phyloP scores from a whole-genome alignment of 768 basidiomycete genomes.

The Panus rudis region DNA sequence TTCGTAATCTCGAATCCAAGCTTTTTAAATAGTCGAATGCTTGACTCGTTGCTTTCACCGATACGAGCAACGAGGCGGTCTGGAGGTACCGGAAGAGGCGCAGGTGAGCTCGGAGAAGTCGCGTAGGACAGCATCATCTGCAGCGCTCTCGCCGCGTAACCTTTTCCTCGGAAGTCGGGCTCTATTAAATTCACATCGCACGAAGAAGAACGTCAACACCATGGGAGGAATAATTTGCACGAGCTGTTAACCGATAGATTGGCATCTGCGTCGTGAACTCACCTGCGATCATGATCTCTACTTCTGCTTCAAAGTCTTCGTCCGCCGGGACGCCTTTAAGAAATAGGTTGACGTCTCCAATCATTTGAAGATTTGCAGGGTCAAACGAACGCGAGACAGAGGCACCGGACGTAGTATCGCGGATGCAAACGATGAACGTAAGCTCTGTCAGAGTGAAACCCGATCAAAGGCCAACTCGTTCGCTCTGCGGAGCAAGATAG shows the following conservation, averaged over 20 bases:
- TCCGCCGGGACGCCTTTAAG: slow-evolving; percentile 44
- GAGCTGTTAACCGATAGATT: background rate
- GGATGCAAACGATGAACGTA: slow-evolving; percentile 82
- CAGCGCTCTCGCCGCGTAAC: slow-evolving; percentile 57
- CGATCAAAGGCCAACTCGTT: too few relatives aligned
- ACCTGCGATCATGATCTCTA: slow-evolving; percentile 94
- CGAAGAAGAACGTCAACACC: background rate
- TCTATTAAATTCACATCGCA: slow-evolving; percentile 43
- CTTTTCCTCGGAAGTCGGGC: slow-evolving; percentile 57
- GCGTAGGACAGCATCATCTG: slow-evolving; percentile 65
- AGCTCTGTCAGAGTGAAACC: slow-evolving; percentile 41
- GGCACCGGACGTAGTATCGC: slow-evolving; percentile 25
- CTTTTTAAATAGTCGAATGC: slow-evolving; percentile 64
- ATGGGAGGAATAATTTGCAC: background rate
- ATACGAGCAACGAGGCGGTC: slow-evolving; percentile 62
- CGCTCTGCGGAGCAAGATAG: slow-evolving; percentile 1
- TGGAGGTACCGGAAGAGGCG: slow-evolving; percentile 36
- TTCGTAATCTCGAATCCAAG: slow-evolving; percentile 72
- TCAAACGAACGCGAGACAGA: slow-evolving; percentile 10
- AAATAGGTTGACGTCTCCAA: slow-evolving; percentile 92
- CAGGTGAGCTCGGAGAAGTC: slow-evolving; percentile 27
- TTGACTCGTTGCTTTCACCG: slow-evolving; percentile 58
- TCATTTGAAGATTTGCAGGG: slow-evolving; percentile 40
- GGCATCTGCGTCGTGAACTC: slow-evolving; percentile 11
- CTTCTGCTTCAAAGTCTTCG: slow-evolving; percentile 60